Percentiles rank a stretch among this genome's conserved stretches.
Evolutionary conservation across 2,329 filamentous ascomycete species (phyloP).

Genomic region (Aspergillus sp.): DNA sequence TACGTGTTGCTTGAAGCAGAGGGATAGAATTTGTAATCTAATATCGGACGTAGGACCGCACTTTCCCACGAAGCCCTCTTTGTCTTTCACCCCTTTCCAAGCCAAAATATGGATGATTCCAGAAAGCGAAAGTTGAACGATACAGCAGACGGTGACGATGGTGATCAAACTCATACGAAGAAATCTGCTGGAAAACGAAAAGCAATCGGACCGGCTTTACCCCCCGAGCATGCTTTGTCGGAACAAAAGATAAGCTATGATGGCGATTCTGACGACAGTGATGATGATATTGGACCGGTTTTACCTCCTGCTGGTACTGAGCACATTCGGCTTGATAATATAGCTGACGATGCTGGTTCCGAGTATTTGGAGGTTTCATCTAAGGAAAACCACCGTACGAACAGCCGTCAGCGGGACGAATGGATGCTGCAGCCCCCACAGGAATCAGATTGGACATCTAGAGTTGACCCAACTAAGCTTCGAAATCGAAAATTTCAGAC

Average conservation of each 20-base stretch:
- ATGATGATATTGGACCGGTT: constrained; percentile 39
- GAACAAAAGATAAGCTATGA: constrained; percentile 9
- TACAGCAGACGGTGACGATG: constrained; percentile 1
- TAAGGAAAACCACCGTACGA: constrained; percentile 1
- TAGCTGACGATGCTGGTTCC: background rate
- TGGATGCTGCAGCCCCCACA: constrained; percentile 73
- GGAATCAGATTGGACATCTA: constrained; percentile 46
- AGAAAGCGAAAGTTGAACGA: constrained; percentile 17
- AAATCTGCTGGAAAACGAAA: constrained; percentile 41
- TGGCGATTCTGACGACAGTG: constrained; percentile 15
- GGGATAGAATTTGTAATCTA: too few relatives aligned
- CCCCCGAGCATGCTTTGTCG: constrained; percentile 30
- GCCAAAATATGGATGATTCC: background rate
- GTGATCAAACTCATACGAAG: constrained; percentile 1
- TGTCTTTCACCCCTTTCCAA: background rate
- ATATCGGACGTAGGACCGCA: too few relatives aligned
- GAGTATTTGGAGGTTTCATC: background rate
- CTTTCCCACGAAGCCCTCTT: too few relatives aligned
- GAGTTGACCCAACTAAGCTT: constrained; percentile 77
- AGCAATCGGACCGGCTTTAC: constrained; percentile 50
- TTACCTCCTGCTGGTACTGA: constrained; percentile 25
- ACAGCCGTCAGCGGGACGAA: constrained; percentile 61
- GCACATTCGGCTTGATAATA: background rate
- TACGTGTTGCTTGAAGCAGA: too few relatives aligned
- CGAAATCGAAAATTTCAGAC: constrained; percentile 77